A percentile compares a stretch with the other conserved stretches of the same genome.
phyloP scores from a whole-genome alignment of 495 filamentous ascomycete genomes.

The Penicillium canariense region DNA sequence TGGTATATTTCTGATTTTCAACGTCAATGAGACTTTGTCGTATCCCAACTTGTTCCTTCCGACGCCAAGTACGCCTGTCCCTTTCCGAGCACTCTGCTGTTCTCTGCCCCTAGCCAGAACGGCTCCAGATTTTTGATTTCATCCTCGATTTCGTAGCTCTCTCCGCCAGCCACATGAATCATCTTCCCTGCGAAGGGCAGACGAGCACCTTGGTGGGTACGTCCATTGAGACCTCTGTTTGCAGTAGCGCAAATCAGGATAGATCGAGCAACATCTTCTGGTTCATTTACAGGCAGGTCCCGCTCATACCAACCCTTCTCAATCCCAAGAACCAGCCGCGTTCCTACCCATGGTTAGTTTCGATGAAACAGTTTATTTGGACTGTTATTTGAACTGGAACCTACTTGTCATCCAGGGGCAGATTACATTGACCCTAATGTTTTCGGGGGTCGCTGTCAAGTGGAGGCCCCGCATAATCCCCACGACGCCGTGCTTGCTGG shows the following conservation, averaged over 20 bases:
- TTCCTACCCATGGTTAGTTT: slow-evolving; percentile 20
- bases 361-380: neutral
- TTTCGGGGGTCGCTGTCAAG: slow-evolving; percentile 24
- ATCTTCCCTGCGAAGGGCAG: slow-evolving; percentile 35
- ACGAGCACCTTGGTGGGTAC: slow-evolving; percentile 22
- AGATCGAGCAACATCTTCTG: slow-evolving; percentile 29
- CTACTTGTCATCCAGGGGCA: slow-evolving; percentile 44
- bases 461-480: slow-evolving; percentile 36
- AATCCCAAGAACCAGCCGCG: slow-evolving; percentile 33
- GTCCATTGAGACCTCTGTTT: slow-evolving; percentile 13
- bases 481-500: slow-evolving; percentile 38
- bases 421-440: slow-evolving; percentile 36
- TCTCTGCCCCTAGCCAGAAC: slow-evolving; percentile 32
- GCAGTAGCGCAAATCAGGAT: slow-evolving; percentile 33
- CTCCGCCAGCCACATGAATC: slow-evolving; percentile 29
- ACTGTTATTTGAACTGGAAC: neutral
- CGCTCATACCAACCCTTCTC: slow-evolving; percentile 34
- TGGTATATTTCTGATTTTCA: no score
- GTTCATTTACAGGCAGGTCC: slow-evolving; percentile 30
- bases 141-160: slow-evolving; percentile 39
- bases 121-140: slow-evolving; percentile 30
- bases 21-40: slow-evolving; percentile 1
- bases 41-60: slow-evolving; percentile 23
- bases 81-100: slow-evolving; percentile 24
- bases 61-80: slow-evolving; percentile 33